Evolutionary conservation across 495 filamentous ascomycete genomes (phyloP).

Genomic region (Copromyces sp.): DNA sequence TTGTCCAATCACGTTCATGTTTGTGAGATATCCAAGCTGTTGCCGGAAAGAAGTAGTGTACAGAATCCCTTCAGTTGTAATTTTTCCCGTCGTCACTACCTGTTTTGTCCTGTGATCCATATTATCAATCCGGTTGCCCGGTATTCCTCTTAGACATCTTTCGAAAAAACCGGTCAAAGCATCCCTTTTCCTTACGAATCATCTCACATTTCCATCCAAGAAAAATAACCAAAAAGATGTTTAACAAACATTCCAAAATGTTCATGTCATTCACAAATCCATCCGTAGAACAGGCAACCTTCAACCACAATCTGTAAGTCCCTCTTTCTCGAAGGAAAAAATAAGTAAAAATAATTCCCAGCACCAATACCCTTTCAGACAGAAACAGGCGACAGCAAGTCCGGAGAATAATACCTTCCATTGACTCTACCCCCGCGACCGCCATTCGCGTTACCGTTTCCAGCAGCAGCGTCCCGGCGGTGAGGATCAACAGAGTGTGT

Average conservation of each 20-base stretch:
- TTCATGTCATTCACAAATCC: neutral
- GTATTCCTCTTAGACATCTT: neutral
- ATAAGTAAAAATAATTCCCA: too few species aligned
- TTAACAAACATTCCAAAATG: neutral
- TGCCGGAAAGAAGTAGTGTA: neutral
- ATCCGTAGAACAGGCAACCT: neutral
- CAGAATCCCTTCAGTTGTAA: neutral
- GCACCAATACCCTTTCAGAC: neutral
- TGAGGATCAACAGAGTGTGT: neutral
- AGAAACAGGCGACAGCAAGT: slow-evolving; percentile 4
- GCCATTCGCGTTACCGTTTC: neutral
- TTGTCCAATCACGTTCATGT: neutral
- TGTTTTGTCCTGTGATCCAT: neutral
- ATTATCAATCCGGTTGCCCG: neutral
- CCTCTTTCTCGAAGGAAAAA: neutral
- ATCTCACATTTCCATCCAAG: neutral
- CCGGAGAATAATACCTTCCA: neutral
- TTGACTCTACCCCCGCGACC: neutral
- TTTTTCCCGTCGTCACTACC: neutral
- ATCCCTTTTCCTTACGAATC: neutral
- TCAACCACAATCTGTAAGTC: neutral
- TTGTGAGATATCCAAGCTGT: neutral
- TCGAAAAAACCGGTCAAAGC: neutral
- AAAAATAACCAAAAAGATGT: neutral
- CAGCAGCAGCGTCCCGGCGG: neutral